Conservation (phyloP, 768 basidiomycete species). For the Dacryopinax primogenitus region DNA sequence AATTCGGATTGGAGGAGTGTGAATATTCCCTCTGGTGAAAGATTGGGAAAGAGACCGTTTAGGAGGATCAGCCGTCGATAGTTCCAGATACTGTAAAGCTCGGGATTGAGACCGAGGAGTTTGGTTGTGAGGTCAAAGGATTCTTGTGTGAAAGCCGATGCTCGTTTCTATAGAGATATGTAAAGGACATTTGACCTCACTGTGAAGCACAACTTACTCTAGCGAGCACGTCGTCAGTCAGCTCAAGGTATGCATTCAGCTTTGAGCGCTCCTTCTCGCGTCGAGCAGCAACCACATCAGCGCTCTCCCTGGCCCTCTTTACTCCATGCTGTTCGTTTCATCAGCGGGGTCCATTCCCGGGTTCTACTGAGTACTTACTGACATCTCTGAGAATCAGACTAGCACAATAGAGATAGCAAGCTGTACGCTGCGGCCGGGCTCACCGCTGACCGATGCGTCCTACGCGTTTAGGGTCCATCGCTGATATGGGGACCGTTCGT, state of each 20-base stretch:
- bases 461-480: not conserved
- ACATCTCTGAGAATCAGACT: not conserved
- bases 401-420: not conserved
- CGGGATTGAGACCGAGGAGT: constrained; percentile 75
- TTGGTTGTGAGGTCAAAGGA: constrained; percentile 64
- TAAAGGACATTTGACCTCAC: too few relatives aligned
- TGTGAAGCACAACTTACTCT: too few relatives aligned
- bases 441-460: not conserved
- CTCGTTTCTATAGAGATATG: constrained; percentile 44
- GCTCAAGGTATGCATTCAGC: constrained; percentile 58
- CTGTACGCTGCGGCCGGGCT: not conserved
- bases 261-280: constrained; percentile 59
- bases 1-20: constrained; percentile 58
- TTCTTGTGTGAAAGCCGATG: constrained; percentile 54
- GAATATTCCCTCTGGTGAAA: constrained; percentile 48
- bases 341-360: not conserved
- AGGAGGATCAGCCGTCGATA: constrained; percentile 72
- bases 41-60: constrained; percentile 52
- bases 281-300: constrained; percentile 51
- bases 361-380: not conserved
- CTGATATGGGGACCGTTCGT: not conserved
- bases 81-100: constrained; percentile 96
- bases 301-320: constrained; percentile 45
- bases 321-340: constrained; percentile 35
- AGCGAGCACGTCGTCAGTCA: constrained; percentile 50